These are phyloP conservation scores for Scheffersomyces cryptocercus DNA, from an alignment of 1,139 yeast genomes.

Conservation along the genomic window DNA sequence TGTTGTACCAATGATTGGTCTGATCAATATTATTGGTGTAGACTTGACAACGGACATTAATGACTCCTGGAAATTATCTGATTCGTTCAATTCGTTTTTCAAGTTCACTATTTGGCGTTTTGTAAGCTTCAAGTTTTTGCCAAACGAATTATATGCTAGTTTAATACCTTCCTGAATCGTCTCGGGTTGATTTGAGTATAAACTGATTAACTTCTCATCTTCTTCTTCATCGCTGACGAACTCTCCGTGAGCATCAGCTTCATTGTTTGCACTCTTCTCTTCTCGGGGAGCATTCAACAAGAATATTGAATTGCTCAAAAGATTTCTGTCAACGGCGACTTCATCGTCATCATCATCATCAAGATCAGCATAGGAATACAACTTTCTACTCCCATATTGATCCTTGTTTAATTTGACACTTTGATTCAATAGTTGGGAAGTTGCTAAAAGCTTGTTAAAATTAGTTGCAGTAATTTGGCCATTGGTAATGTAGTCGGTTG, in stretches of 20 bases:
- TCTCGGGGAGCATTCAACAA: conserved; percentile 14
- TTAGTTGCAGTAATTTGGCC: neutral
- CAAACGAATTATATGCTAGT: conserved; percentile 72
- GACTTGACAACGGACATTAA: conserved; percentile 68
- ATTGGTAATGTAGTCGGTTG: conserved; percentile 1
- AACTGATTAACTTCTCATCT: conserved; percentile 58
- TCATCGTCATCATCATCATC: conserved; percentile 34
- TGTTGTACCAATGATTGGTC: conserved; percentile 92
- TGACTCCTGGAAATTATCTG: conserved; percentile 68
- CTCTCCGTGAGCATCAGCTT: conserved; percentile 15
- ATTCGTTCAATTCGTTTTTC: conserved; percentile 58
- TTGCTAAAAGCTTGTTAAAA: conserved; percentile 19
- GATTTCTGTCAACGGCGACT: conserved; percentile 8
- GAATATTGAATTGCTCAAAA: conserved; percentile 13
- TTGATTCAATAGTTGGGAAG: conserved; percentile 23
- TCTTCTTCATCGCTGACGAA: conserved; percentile 22
- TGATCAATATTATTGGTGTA: conserved; percentile 74
- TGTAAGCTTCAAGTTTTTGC: conserved; percentile 67
- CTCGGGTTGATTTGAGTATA: conserved; percentile 84
- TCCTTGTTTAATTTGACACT: conserved; percentile 19
- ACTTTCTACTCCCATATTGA: conserved; percentile 23
- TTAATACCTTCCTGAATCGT: conserved; percentile 69
- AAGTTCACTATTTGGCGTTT: conserved; percentile 62
- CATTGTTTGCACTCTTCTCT: conserved; percentile 20
- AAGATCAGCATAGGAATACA: conserved; percentile 31